phyloP scores from a whole-genome alignment of 1,284 basidiomycete genomes.

The Sanghuangporus sanghuang region DNA sequence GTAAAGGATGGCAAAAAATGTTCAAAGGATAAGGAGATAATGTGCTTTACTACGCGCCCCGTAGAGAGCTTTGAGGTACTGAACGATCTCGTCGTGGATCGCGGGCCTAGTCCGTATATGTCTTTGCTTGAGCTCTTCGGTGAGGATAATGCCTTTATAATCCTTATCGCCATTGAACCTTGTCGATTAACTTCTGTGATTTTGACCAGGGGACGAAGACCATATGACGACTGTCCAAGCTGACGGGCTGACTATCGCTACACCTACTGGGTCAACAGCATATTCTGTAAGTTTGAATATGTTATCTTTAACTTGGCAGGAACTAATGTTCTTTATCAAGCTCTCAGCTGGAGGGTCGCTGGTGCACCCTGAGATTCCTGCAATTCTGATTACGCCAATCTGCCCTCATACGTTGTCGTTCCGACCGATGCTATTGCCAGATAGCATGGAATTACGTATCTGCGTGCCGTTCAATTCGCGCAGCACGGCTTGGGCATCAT shows the following conservation, averaged over 20 bases:
- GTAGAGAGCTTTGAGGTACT: conserved; percentile 97
- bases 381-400: conserved; percentile 94
- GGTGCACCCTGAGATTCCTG: conserved; percentile 97
- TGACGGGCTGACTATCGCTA: conserved; percentile 93
- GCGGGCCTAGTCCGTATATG: conserved; percentile 97
- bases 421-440: conserved; percentile 96
- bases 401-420: conserved; percentile 99
- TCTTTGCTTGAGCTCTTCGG: conserved; percentile 95
- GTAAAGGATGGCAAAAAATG: conserved; percentile 29
- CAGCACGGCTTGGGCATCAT: conserved; percentile 98
- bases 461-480: conserved; percentile 98
- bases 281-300: conserved; percentile 69
- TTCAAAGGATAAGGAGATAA: conserved; percentile 90
- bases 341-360: conserved; percentile 97
- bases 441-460: conserved; percentile 97
- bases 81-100: conserved; percentile 97
- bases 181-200: background rate
- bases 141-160: conserved; percentile 34
- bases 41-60: conserved; percentile 94
- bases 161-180: conserved; percentile 3
- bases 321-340: conserved; percentile 32
- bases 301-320: conserved; percentile 1
- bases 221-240: conserved; percentile 99
- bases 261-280: conserved; percentile 96
- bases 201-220: conserved; percentile 83